phyloP scores from a whole-genome alignment of 768 basidiomycete genomes.

The Auricularia sp. region DNA sequence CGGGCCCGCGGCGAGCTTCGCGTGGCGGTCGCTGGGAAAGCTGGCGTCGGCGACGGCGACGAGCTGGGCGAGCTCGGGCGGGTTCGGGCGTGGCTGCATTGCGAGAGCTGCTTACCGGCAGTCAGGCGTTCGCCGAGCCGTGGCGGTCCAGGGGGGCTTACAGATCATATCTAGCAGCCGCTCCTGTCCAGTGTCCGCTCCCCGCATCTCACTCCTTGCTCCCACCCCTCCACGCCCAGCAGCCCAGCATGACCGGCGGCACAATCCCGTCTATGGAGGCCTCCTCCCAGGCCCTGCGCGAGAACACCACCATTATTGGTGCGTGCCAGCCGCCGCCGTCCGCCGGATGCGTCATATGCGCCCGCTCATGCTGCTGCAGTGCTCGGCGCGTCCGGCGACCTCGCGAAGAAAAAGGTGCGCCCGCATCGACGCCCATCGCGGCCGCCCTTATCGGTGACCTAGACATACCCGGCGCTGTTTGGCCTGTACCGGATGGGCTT shows the following conservation, averaged over 20 bases:
- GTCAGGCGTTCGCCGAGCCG: neutral
- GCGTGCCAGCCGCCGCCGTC: slow-evolving; percentile 21
- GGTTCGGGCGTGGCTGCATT: neutral
- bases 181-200: neutral
- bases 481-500: slow-evolving; percentile 70
- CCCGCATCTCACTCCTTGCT: neutral
- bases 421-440: slow-evolving; percentile 6
- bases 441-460: slow-evolving; percentile 1
- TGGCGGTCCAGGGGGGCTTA: neutral
- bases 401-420: slow-evolving; percentile 93
- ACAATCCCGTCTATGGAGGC: slow-evolving; percentile 87
- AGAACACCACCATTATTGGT: slow-evolving; percentile 88
- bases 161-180: neutral
- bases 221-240: slow-evolving; percentile 13
- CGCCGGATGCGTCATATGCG: neutral
- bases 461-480: slow-evolving; percentile 96
- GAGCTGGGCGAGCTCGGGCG: neutral
- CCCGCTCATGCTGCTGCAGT: slow-evolving; percentile 35
- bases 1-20: slow-evolving; percentile 52
- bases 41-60: neutral
- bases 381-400: slow-evolving; percentile 90
- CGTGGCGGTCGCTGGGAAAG: neutral
- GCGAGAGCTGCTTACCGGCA: neutral
- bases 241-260: slow-evolving; percentile 40
- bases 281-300: slow-evolving; percentile 57